Conservation (phyloP, 169 alveolate genomes). For the Cryptosporidium ryanae region DNA sequence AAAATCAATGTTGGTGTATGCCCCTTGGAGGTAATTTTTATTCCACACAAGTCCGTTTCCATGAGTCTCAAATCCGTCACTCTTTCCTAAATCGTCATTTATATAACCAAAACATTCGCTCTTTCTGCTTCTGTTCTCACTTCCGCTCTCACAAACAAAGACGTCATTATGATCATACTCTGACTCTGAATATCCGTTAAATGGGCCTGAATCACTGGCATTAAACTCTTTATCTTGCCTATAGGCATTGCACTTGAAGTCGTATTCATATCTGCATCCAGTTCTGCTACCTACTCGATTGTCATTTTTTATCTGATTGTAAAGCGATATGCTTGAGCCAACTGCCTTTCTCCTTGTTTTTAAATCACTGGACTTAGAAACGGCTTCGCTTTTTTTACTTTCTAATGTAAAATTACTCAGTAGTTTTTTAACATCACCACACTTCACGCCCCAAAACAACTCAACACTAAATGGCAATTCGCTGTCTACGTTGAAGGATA, state of each 20-base stretch:
- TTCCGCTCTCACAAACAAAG: too few species aligned
- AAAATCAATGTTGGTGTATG: constrained; percentile 1
- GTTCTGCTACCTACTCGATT: not conserved
- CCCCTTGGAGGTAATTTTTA: not conserved
- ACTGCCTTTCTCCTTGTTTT: constrained; percentile 32
- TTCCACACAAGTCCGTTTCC: not conserved
- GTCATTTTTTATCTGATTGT: constrained; percentile 13
- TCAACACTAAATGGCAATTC: constrained; percentile 24
- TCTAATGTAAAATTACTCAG: not conserved
- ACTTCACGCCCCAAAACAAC: constrained; percentile 63
- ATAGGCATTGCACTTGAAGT: too few species aligned
- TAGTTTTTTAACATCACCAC: not conserved
- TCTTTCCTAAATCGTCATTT: not conserved
- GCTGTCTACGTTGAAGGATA: constrained; percentile 50
- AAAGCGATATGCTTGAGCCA: constrained; percentile 41
- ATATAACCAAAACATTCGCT: too few species aligned
- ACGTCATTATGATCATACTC: too few species aligned
- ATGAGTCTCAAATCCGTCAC: not conserved
- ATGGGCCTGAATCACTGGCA: too few species aligned
- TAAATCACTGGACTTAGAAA: too few species aligned
- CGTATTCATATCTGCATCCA: too few species aligned
- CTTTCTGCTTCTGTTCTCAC: too few species aligned
- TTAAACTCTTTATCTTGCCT: too few species aligned
- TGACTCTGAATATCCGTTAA: too few species aligned
- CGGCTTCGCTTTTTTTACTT: constrained; percentile 1